A percentile compares a stretch with the other conserved stretches of the same genome.
Conservation (phyloP, 129 eudicot species). For the Ambrosia artemisiifolia region DNA sequence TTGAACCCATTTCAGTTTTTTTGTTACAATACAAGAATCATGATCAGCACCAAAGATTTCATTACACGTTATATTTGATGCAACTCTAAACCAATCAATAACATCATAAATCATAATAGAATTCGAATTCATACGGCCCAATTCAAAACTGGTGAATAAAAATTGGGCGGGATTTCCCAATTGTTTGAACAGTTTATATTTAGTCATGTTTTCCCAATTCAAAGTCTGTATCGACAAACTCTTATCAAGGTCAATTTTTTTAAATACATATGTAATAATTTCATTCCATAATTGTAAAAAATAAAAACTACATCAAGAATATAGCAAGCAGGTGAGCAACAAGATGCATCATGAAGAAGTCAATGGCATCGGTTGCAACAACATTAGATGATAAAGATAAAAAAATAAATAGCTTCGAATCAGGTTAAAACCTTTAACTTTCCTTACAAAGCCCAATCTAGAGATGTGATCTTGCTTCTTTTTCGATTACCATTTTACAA, state of each 20-base stretch:
- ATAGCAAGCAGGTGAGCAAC: too few species aligned
- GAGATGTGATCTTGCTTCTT: constrained; percentile 75
- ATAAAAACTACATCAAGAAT: too few species aligned
- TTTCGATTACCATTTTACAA: too few species aligned
- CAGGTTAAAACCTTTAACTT: constrained; percentile 74
- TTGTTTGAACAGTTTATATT: constrained; percentile 74
- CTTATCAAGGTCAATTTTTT: constrained; percentile 47
- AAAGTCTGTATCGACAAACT: constrained; percentile 60
- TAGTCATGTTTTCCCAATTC: constrained; percentile 82
- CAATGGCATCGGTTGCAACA: constrained; percentile 90
- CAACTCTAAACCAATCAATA: constrained; percentile 41
- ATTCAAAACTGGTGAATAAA: constrained; percentile 79
- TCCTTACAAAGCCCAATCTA: constrained; percentile 79
- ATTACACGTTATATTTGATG: constrained; percentile 50
- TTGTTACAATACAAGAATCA: constrained; percentile 71
- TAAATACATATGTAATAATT: too few species aligned
- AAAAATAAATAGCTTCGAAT: constrained; percentile 64
- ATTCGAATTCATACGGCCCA: constrained; percentile 72
- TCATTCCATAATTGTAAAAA: too few species aligned
- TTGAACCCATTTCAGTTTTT: constrained; percentile 70
- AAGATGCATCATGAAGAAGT: constrained; percentile 78
- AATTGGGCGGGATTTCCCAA: constrained; percentile 61
- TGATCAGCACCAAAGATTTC: constrained; percentile 85
- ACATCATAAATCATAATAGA: constrained; percentile 71
- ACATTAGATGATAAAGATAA: constrained; percentile 52